Evolutionary conservation across 768 basidiomycete species (phyloP), one percentile per base, ranked within the genome.

Genomic region (Pleurotus sapidus): DNA sequence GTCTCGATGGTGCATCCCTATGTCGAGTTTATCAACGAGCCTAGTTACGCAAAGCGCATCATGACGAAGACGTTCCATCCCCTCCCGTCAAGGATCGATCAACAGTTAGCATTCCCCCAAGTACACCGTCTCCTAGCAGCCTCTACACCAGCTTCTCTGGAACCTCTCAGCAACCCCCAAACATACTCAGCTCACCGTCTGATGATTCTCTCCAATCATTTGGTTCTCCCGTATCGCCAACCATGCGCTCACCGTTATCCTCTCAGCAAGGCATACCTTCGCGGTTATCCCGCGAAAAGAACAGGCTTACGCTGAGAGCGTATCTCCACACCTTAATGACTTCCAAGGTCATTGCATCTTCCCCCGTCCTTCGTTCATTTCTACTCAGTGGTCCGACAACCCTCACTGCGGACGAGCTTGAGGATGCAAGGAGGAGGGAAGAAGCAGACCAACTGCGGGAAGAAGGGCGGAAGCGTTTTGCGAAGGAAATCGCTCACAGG

Each of bases 21-120:
- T 49, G 12, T 51, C n/a, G 57, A 56, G 60, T 50, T 54, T 65
- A 58, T 59, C 57, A 45, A 59, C 34, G 47, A 59, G 59, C 56
- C 14, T 64, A 96, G 93, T 84, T 99, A 14, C 88, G 88, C 42
- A 91, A 93, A 71, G 87, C 85, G 27, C 89, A 94, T 69, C 89
- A 95, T 2, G 86, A 90, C 37, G 87, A 91, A 65, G 75, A 82
- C n/a, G 81, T 98, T 15, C 87, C 84, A 1, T 73, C 83, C 0
- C 97, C 95, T 1, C 97, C 97, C 0, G 75, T 85, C 4, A 99
- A 99, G 72, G 97, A 99, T 67, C 82, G 88, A 59, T 85, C 90
- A 0, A 80, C 82, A 23, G 84, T 87, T 46, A 81, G 77, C 46
- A 77, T 78, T 1, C 76, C 82, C 25, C 62, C 77, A 43, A 64